phyloP scores from a whole-genome alignment of 345 rosid species.

The Dipteronia sinensis region DNA sequence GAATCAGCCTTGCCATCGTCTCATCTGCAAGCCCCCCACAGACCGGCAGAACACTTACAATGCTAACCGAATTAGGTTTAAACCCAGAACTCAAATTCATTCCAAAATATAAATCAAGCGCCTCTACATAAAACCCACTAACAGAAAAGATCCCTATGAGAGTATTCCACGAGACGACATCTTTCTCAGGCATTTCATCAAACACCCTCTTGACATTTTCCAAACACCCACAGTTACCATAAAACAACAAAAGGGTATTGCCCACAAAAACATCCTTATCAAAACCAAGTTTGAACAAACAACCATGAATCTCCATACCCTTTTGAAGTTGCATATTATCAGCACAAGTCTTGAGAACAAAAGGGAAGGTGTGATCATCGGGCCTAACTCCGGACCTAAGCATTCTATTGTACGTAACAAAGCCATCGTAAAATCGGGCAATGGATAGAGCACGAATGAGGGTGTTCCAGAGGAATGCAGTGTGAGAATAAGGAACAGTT shows the following conservation, averaged over 20 bases:
- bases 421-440: slow-evolving; percentile 29
- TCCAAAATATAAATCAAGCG: slow-evolving; percentile 31
- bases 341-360: slow-evolving; percentile 46
- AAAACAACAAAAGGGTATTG: slow-evolving; percentile 43
- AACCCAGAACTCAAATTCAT: slow-evolving; percentile 35
- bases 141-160: slow-evolving; percentile 36
- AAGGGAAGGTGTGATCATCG: slow-evolving; percentile 55
- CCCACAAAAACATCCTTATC: slow-evolving; percentile 41
- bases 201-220: slow-evolving; percentile 33
- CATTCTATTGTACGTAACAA: slow-evolving; percentile 42
- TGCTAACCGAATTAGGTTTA: slow-evolving; percentile 40
- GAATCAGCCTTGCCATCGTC: slow-evolving; percentile 38
- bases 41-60: slow-evolving; percentile 45
- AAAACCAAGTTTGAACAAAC: slow-evolving; percentile 51
- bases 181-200: slow-evolving; percentile 55
- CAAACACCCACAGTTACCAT: slow-evolving; percentile 34
- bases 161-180: slow-evolving; percentile 49
- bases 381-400: slow-evolving; percentile 40
- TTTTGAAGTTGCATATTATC: slow-evolving; percentile 37
- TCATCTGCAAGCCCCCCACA: slow-evolving; percentile 40
- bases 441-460: slow-evolving; percentile 42
- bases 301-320: slow-evolving; percentile 66
- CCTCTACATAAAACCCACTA: slow-evolving; percentile 34
- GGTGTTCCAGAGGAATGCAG: slow-evolving; percentile 58
- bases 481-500: slow-evolving; percentile 32